These are phyloP conservation scores for Colletotrichum chrysophilum DNA, from an alignment of 2,329 filamentous ascomycete genomes.

Conservation along the genomic window DNA sequence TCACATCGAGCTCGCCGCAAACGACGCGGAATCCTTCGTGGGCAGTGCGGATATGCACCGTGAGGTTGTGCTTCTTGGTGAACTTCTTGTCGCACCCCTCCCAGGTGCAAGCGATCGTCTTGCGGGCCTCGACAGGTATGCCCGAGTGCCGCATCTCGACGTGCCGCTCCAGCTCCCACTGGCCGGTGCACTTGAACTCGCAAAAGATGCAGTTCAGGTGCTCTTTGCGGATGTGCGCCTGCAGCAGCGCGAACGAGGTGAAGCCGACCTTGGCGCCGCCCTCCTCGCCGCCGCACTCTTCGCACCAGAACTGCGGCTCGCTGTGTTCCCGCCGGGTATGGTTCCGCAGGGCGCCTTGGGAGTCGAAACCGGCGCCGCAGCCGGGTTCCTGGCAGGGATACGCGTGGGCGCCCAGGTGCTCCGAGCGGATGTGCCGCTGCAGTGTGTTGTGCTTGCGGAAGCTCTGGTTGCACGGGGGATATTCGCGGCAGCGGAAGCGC, in stretches of 20 bases:
- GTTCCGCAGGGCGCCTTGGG: slow-evolving; percentile 70
- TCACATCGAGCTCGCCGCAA: slow-evolving; percentile 75
- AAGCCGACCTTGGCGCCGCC: slow-evolving; percentile 63
- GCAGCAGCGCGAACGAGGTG: slow-evolving; percentile 72
- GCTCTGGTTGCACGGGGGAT: slow-evolving; percentile 72
- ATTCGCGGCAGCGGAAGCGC: slow-evolving; percentile 74
- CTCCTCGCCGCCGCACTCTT: slow-evolving; percentile 65
- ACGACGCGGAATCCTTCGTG: slow-evolving; percentile 80
- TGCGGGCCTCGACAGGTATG: slow-evolving; percentile 65
- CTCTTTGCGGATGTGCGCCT: slow-evolving; percentile 73
- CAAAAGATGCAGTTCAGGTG: slow-evolving; percentile 83
- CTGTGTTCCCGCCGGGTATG: slow-evolving; percentile 76
- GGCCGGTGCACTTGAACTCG: slow-evolving; percentile 68
- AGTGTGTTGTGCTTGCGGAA: slow-evolving; percentile 91
- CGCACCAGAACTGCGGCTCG: slow-evolving; percentile 75
- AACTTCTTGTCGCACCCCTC: slow-evolving; percentile 77
- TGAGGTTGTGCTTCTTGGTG: slow-evolving; percentile 83
- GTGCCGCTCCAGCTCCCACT: slow-evolving; percentile 75
- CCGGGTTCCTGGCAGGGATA: slow-evolving; percentile 68
- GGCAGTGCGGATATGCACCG: slow-evolving; percentile 76
- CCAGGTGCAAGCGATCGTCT: slow-evolving; percentile 70
- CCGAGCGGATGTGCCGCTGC: slow-evolving; percentile 79
- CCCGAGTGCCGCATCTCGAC: slow-evolving; percentile 78
- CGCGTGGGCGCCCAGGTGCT: slow-evolving; percentile 74
- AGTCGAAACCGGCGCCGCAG: slow-evolving; percentile 77